Conservation (phyloP, 441 rosid genomes). For the Populus tomentosa region DNA sequence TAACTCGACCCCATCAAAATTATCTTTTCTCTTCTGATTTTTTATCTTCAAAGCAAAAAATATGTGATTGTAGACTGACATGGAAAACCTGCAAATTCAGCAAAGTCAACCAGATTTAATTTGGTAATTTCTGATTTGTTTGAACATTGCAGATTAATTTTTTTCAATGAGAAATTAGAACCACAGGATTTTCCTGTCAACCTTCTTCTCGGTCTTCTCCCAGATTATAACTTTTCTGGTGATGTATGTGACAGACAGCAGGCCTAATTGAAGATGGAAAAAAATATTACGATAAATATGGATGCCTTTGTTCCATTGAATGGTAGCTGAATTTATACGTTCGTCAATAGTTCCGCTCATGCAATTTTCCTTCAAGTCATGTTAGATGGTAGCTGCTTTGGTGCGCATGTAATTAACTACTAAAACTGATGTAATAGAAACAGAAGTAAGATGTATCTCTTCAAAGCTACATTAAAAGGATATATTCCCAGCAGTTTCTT, state of each 20-base stretch:
- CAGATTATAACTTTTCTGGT: background rate
- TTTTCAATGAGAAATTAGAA: background rate
- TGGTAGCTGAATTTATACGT: background rate
- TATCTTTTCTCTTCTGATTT: background rate
- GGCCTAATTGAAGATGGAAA: background rate
- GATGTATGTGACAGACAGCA: no score
- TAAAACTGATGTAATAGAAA: background rate
- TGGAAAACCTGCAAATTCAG: no score
- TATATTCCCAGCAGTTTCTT: background rate
- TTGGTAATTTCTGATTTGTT: background rate
- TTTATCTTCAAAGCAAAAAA: no score
- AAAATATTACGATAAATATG: background rate
- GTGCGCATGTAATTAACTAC: background rate
- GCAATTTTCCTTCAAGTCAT: background rate
- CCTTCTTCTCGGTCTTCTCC: no score
- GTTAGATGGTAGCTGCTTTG: background rate
- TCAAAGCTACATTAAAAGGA: no score
- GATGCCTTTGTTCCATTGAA: constrained; percentile 3
- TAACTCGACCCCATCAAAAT: background rate
- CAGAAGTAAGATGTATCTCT: background rate
- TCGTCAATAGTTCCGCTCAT: background rate
- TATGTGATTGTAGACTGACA: no score
- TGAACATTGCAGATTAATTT: background rate
- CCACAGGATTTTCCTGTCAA: no score
- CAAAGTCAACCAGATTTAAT: no score